A percentile compares a stretch with the other conserved stretches of the same genome.
phyloP scores from a whole-genome alignment of 2,329 filamentous ascomycete genomes.

The Pyricularia sp. region DNA sequence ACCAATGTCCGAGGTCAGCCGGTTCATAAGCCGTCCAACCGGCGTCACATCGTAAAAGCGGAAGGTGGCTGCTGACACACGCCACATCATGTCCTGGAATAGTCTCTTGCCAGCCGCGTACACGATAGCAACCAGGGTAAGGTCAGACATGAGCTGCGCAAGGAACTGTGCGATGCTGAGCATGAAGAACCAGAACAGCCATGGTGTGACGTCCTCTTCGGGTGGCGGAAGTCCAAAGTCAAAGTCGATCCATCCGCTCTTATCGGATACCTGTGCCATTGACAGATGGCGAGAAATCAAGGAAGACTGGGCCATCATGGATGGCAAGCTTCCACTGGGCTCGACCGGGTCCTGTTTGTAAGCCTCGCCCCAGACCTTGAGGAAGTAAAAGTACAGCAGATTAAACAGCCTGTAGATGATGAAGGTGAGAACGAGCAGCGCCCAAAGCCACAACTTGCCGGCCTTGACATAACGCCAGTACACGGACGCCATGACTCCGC shows the following conservation, averaged over 20 bases:
- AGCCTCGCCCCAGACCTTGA: slow-evolving; percentile 78
- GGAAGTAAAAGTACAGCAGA: slow-evolving; percentile 61
- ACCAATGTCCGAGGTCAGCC: slow-evolving; percentile 79
- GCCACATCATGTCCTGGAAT: slow-evolving; percentile 58
- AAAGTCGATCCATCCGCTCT: slow-evolving; percentile 13
- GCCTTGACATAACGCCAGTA: slow-evolving; percentile 82
- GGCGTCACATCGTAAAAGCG: slow-evolving; percentile 87
- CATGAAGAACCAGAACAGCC: slow-evolving; percentile 58
- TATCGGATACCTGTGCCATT: neutral
- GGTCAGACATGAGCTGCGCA: slow-evolving; percentile 46
- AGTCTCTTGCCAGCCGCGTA: slow-evolving; percentile 65
- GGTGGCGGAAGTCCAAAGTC: slow-evolving; percentile 49
- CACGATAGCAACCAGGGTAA: slow-evolving; percentile 62
- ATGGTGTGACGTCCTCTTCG: slow-evolving; percentile 52
- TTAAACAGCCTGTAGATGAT: slow-evolving; percentile 49
- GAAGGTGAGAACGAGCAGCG: slow-evolving; percentile 48
- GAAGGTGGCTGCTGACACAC: slow-evolving; percentile 70
- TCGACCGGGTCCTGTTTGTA: slow-evolving; percentile 29
- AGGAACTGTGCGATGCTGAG: slow-evolving; percentile 50
- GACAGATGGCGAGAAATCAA: no score
- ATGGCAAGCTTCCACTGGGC: neutral
- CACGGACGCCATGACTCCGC: slow-evolving; percentile 60
- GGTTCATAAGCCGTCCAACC: slow-evolving; percentile 81
- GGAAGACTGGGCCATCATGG: neutral
- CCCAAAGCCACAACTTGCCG: slow-evolving; percentile 64